Evolutionary conservation across 495 filamentous ascomycete genomes (phyloP), one percentile per base, ranked within the genome.

Genomic region (Cercophora samala): DNA sequence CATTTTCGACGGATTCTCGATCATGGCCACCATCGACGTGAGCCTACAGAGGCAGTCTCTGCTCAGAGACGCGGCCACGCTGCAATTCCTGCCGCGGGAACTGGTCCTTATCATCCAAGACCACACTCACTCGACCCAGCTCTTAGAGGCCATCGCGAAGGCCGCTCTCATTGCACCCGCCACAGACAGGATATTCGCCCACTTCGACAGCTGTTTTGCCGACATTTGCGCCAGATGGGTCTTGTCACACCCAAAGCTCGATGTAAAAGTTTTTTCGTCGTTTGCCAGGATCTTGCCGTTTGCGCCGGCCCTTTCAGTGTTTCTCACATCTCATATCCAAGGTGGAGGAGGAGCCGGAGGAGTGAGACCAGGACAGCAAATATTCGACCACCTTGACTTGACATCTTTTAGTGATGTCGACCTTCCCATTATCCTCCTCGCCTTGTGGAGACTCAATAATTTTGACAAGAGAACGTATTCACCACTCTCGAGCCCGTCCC

Each of bases 151-250:
- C 64, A 80, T 96, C 73, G 84, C 90, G 64, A 77, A 78, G 65
- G 84, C 87, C 64, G 88, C 92, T 26, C 82, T 94, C 67, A 79
- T 88, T 67, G 81, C 91, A 58, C 75, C 80, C 63, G 80, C 84
- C 68, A 93, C 91, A 63, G 82, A 90, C 67, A 75, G 75, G 19
- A 81, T 97, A 72, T 93, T 93, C 71, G 78, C 81, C 66, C 80
- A 87, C 66, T 91, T 92, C 74, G 85, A 91, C 76, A 78, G 79
- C 60, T 75, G 92, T 59, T 90, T 94, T 70, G 86, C 91, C 68
- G 92, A 97, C 74, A 77, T 93, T 58, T 92, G 89, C 76, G 87
- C 91, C 67, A 81, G 88, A 80, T 95, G 92, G 91, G 77, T 90
- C 53, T 74, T 81, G 32, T 76, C 72, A 18, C 68, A 75, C 18